Evolutionary conservation across 257 asterid species (phyloP).

Genomic region (Thymus quinquecostatus): DNA sequence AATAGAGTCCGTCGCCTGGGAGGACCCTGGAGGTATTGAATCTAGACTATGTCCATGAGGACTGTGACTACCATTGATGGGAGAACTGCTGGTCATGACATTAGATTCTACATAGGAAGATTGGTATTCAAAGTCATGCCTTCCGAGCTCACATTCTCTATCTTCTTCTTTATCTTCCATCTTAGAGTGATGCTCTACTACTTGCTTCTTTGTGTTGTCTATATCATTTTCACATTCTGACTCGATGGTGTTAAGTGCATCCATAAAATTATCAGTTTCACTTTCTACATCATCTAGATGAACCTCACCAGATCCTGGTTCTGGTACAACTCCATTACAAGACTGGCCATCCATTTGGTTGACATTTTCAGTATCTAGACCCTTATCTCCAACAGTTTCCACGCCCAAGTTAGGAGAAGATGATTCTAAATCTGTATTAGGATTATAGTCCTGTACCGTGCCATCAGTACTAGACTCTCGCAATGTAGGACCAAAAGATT

Average conservation of each 20-base stretch:
- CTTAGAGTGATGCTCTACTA: conserved; percentile 41
- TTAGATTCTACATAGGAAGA: conserved; percentile 38
- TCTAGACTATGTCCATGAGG: conserved; percentile 32
- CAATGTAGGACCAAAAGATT: conserved; percentile 38
- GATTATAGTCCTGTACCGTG: conserved; percentile 35
- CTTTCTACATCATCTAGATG: conserved; percentile 60
- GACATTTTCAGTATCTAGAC: conserved; percentile 39
- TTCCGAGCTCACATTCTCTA: conserved; percentile 23
- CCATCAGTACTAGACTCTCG: conserved; percentile 46
- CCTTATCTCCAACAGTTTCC: conserved; percentile 35
- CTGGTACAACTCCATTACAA: conserved; percentile 34
- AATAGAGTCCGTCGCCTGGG: conserved; percentile 22
- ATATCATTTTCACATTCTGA: conserved; percentile 78
- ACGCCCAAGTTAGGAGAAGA: conserved; percentile 40
- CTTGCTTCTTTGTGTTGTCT: conserved; percentile 57
- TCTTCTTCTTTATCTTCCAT: conserved; percentile 46
- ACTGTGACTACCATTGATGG: conserved; percentile 20
- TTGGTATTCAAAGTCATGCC: conserved; percentile 34
- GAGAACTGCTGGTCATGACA: conserved; percentile 31
- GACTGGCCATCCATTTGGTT: conserved; percentile 35
- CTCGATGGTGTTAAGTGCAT: conserved; percentile 91
- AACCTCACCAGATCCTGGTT: conserved; percentile 36
- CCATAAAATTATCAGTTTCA: conserved; percentile 79
- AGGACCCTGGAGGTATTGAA: conserved; percentile 34
- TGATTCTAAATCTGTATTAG: conserved; percentile 39